These are phyloP conservation scores for Noccaea bulbosa DNA, from an alignment of 345 rosid species.

Conservation along the genomic window DNA sequence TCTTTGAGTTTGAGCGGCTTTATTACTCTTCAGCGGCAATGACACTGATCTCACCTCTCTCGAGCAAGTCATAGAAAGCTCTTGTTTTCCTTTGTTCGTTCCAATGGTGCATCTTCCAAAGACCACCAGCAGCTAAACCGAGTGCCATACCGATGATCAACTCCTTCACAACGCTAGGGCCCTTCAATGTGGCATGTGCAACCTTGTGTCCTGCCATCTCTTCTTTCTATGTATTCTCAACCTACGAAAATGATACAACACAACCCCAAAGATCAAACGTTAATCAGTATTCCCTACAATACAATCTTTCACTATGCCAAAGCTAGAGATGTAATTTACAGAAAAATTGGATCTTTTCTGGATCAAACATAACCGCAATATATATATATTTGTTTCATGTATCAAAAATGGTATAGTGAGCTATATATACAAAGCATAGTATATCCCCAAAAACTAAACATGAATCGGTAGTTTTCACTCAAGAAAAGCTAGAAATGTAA, in stretches of 20 bases:
- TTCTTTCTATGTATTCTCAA: slow-evolving; percentile 37
- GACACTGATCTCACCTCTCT: slow-evolving; percentile 84
- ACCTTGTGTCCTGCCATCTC: slow-evolving; percentile 72
- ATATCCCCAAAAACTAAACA: slow-evolving; percentile 16
- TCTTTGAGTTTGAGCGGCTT: neutral
- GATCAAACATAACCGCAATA: too few species aligned
- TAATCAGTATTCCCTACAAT: neutral
- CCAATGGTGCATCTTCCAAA: slow-evolving; percentile 85
- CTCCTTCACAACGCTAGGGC: slow-evolving; percentile 86
- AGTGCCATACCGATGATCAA: slow-evolving; percentile 58
- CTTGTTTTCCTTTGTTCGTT: slow-evolving; percentile 79
- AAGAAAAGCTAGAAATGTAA: slow-evolving; percentile 6
- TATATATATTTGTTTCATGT: too few species aligned
- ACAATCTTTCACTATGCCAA: neutral
- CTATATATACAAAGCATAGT: neutral
- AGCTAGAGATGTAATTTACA: neutral
- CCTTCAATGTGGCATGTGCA: slow-evolving; percentile 78
- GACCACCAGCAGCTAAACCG: slow-evolving; percentile 62
- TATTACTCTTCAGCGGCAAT: slow-evolving; percentile 57
- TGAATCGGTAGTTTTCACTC: neutral
- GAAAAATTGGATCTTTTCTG: neutral
- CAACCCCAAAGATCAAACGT: slow-evolving; percentile 24
- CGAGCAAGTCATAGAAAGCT: slow-evolving; percentile 70
- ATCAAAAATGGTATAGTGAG: too few species aligned
- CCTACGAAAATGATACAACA: slow-evolving; percentile 22